Conservation (phyloP, 208 protist species). For the Crithidia brevicula region DNA sequence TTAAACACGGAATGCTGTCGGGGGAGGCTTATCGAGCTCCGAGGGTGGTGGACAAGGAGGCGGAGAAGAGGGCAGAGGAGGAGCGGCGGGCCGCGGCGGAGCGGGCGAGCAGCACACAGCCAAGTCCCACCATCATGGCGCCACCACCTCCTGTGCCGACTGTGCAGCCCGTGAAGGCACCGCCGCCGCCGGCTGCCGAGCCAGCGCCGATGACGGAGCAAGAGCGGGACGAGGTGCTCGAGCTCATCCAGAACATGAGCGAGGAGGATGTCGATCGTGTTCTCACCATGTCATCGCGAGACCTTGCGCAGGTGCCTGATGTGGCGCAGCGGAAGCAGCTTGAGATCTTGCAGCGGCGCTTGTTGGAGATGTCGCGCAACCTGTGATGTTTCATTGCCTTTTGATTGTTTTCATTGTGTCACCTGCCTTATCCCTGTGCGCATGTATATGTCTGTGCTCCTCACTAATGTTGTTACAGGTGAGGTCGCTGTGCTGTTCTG, state of each 20-base stretch:
- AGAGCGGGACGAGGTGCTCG: conserved; percentile 73
- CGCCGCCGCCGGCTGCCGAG: background rate
- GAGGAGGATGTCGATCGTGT: conserved; percentile 84
- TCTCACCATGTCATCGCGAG: conserved; percentile 59
- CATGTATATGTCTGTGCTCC: background rate
- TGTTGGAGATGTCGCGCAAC: conserved; percentile 69
- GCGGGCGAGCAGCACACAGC: background rate
- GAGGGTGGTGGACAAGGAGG: background rate
- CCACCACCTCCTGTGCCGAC: background rate
- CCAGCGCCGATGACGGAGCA: conserved; percentile 30
- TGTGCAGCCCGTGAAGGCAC: background rate
- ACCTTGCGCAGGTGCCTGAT: conserved; percentile 70
- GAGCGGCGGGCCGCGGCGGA: background rate
- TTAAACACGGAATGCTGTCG: conserved; percentile 54
- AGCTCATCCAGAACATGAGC: conserved; percentile 76
- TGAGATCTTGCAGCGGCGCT: conserved; percentile 55
- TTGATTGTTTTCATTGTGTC: conserved; percentile 14
- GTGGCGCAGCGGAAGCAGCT: conserved; percentile 68
- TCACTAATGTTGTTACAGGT: no score
- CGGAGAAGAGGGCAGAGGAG: conserved; percentile 15
- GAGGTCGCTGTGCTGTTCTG: no score
- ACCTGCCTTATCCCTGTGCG: background rate
- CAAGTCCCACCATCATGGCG: background rate
- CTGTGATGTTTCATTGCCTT: conserved; percentile 35
- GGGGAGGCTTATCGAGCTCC: conserved; percentile 47